These are phyloP conservation scores for Camellia sinensis DNA, from an alignment of 148 eudicot species.

Conservation along the genomic window DNA sequence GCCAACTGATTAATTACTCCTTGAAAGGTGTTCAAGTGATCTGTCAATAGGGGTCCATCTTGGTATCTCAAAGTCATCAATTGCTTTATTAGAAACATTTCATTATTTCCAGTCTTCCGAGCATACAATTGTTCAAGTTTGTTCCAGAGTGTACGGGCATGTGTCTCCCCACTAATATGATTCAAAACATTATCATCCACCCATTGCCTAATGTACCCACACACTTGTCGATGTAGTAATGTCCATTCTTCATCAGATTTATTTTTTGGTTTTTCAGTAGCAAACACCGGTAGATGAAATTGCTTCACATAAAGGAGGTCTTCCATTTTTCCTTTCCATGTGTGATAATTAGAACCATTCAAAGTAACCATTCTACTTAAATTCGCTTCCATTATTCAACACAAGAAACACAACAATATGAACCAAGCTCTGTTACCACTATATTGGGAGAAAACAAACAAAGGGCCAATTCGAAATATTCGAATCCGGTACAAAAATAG, in stretches of 20 bases:
- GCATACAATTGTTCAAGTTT: slow-evolving; percentile 13
- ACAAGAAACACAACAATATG: background rate
- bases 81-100: no score
- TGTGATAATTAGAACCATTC: background rate
- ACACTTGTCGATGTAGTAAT: background rate
- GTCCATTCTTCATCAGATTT: background rate
- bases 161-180: slow-evolving; percentile 4
- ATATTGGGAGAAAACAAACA: background rate
- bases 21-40: no score
- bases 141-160: slow-evolving; percentile 10
- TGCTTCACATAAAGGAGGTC: background rate
- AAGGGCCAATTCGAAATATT: background rate
- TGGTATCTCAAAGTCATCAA: no score
- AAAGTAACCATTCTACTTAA: background rate
- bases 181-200: no score
- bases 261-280: background rate
- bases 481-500: background rate
- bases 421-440: background rate
- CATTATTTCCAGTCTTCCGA: no score
- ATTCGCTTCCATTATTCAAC: background rate
- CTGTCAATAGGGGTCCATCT: no score
- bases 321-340: background rate
- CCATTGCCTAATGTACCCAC: background rate
- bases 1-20: no score
- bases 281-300: background rate